Conservation (phyloP, 306 rosid genomes). For the Nissolia schottii region DNA sequence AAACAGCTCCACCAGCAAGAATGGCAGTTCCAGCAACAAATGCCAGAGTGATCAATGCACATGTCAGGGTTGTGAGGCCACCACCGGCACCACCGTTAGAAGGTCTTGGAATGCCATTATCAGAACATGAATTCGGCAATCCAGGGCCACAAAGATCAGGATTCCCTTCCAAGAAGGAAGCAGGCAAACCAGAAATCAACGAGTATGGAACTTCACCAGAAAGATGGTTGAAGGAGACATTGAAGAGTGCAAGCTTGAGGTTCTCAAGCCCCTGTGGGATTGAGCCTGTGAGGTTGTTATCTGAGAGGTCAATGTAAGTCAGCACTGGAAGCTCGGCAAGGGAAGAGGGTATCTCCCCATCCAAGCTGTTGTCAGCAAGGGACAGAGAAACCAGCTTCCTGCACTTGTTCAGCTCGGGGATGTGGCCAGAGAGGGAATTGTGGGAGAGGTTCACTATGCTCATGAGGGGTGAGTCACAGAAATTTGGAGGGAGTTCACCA, state of each 20-base stretch:
- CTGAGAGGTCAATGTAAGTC: conserved; percentile 93
- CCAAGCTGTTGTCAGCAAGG: conserved; percentile 71
- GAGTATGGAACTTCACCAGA: conserved; percentile 86
- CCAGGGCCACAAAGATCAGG: conserved; percentile 88
- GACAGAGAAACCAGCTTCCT: conserved; percentile 83
- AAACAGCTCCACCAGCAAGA: conserved; percentile 56
- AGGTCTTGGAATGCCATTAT: conserved; percentile 45
- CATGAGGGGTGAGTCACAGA: conserved; percentile 97
- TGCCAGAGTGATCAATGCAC: conserved; percentile 67
- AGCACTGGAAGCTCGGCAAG: conserved; percentile 82
- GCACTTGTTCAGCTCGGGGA: conserved; percentile 71
- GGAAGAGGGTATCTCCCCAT: conserved; percentile 68
- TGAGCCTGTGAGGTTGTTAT: conserved; percentile 84
- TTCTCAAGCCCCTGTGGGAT: conserved; percentile 86
- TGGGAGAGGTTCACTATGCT: conserved; percentile 87
- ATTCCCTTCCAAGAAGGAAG: conserved; percentile 93
- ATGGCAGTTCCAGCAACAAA: conserved; percentile 56
- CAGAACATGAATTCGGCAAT: conserved; percentile 65
- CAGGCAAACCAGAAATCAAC: conserved; percentile 86
- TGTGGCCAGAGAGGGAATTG: conserved; percentile 76
- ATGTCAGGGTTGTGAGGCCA: conserved; percentile 56
- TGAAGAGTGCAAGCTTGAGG: conserved; percentile 94
- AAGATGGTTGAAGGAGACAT: conserved; percentile 80
- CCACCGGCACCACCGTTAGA: conserved; percentile 33
- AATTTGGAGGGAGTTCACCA: conserved; percentile 77